Evolutionary conservation across 768 basidiomycete species (phyloP).

Genomic region (Boletus pseudo-olivaceus): DNA sequence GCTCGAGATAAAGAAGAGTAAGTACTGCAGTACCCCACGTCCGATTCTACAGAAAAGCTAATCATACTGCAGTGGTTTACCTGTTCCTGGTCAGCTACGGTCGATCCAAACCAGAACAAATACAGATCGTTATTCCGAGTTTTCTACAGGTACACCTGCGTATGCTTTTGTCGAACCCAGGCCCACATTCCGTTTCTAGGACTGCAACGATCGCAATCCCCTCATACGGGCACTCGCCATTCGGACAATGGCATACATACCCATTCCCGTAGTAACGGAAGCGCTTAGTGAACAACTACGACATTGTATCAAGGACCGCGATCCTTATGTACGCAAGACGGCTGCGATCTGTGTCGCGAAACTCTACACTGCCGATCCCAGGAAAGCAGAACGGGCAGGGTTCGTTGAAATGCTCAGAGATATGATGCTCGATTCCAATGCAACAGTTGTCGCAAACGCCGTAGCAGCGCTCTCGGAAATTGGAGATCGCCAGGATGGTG

Average conservation of each 20-base stretch:
- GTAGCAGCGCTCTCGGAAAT: conserved; percentile 97
- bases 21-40: conserved; percentile 27
- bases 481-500: conserved; percentile 90
- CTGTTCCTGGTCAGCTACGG: conserved; percentile 97
- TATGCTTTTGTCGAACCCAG: conserved; percentile 3
- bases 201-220: conserved; percentile 94
- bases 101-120: conserved; percentile 87
- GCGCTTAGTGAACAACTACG: conserved; percentile 85
- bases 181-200: conserved; percentile 46
- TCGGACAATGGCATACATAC: conserved; percentile 99
- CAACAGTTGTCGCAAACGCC: conserved; percentile 96
- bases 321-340: conserved; percentile 98
- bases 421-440: conserved; percentile 88
- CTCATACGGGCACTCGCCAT: conserved; percentile 96
- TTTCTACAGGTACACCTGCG: conserved; percentile 69
- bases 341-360: conserved; percentile 98
- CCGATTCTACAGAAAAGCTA: background rate
- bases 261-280: conserved; percentile 83
- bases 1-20: conserved; percentile 99
- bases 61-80: conserved; percentile 75
- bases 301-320: conserved; percentile 88
- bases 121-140: conserved; percentile 85
- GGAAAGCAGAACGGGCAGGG: conserved; percentile 82
- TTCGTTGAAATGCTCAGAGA: conserved; percentile 91
- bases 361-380: conserved; percentile 83